Base-by-base conservation (phyloP, 2,329 filamentous ascomycete genomes). In the Plenodomus lindquistii region DNA sequence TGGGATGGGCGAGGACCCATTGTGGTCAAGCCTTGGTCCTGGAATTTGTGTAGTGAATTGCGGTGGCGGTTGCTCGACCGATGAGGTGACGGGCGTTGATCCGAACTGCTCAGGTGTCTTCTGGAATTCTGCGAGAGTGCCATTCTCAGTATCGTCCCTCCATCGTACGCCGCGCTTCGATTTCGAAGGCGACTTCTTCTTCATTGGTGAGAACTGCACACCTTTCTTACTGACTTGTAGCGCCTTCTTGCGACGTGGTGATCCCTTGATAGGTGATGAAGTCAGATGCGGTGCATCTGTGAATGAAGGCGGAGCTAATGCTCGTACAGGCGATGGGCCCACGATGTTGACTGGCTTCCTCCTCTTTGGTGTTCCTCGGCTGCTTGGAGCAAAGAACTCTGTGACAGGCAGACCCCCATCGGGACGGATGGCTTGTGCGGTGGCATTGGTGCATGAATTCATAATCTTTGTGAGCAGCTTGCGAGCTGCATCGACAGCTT, bases 71-170 rank as follows among this genome's bases (percentile, higher is more conserved):
- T 73, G 66, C 38, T 84, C 81, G 35, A 79, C 71, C 21, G 81
- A 80, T 15, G 81, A 83, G 19, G 54, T 72, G 41, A 85, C 81
- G 6, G 85, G 82, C 1, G 83, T 82, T 2, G 78, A 78, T 15
- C 82, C 77, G 8, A 81, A 72, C 66, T 86, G 88, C 70, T 91
- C 83, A 1, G 94, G 93, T 2, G 93, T 97, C 74, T 91, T 90
- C 66, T 93, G 89, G 67, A 93, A 97, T 68, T 97, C 94, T 10
- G 89, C 91, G 46, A 97, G 77, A 1, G 87, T 86, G 19, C 91
- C 92, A 42, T 93, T 85, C 65, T 95, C 88, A 2, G 87, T 90
- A 62, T 97, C 94, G 63, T 96, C 91, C 49, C 90, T 86, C 94
- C 94, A 99, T 56, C 93, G 84, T 5, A 99, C 93, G 38, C 82